phyloP scores from a whole-genome alignment of 75 land plant genomes.

The Cupressus sempervirens region DNA sequence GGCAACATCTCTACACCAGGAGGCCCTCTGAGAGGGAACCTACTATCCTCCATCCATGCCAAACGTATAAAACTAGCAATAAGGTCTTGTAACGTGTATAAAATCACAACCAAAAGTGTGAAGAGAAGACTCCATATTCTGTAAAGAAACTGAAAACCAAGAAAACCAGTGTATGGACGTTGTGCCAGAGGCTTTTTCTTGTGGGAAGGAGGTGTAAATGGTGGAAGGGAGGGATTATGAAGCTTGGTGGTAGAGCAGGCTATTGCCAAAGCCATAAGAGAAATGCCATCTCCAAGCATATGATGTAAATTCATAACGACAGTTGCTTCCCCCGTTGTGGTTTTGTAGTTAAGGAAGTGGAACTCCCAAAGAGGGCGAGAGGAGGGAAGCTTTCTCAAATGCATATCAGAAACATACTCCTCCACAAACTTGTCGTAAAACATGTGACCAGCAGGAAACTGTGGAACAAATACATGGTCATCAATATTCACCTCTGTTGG shows the following conservation, averaged over 20 bases:
- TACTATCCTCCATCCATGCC: slow-evolving; percentile 5
- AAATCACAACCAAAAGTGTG: not conserved
- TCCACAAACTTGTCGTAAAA: not conserved
- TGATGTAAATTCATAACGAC: not conserved
- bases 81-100: not conserved
- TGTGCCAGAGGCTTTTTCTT: too few relatives aligned
- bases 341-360: slow-evolving; percentile 6
- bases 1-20: slow-evolving; percentile 1
- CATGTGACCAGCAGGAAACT: not conserved
- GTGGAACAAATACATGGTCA: not conserved
- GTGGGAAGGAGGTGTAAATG: not conserved
- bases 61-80: not conserved
- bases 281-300: not conserved
- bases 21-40: not conserved
- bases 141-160: not conserved
- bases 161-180: too few relatives aligned
- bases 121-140: not conserved
- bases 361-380: slow-evolving; percentile 10
- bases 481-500: not conserved
- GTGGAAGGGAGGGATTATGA: not conserved
- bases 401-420: not conserved
- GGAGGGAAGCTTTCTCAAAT: not conserved
- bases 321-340: not conserved
- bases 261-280: not conserved
- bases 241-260: not conserved